Conservation (phyloP, 2,329 filamentous ascomycete genomes). For the Venturia carpophila region DNA sequence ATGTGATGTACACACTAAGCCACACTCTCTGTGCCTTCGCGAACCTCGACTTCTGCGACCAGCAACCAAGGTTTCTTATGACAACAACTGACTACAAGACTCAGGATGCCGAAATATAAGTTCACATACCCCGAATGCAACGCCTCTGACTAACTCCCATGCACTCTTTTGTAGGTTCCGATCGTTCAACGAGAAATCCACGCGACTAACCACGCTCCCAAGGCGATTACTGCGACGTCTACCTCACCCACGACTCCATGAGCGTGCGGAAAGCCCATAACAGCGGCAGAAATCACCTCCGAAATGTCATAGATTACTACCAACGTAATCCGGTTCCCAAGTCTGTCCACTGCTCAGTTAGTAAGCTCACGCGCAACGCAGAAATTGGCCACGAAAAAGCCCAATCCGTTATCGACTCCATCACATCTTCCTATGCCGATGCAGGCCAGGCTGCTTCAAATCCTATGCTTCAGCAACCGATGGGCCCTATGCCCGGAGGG, state of each 20-base stretch:
- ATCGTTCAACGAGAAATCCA: conserved; percentile 2
- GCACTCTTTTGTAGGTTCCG: conserved; percentile 16
- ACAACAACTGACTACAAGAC: background rate
- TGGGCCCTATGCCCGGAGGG: conserved; percentile 34
- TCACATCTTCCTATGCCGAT: conserved; percentile 89
- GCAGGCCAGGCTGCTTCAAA: conserved; percentile 84
- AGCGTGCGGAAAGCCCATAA: conserved; percentile 99
- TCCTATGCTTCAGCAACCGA: conserved; percentile 58
- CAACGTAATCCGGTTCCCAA: conserved; percentile 55
- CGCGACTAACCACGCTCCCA: background rate
- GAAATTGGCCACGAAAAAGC: conserved; percentile 98
- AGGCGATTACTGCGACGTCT: conserved; percentile 98
- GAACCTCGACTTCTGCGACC: background rate
- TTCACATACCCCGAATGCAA: conserved; percentile 24
- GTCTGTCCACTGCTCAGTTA: background rate
- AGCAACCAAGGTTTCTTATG: background rate
- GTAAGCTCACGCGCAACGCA: conserved; percentile 30
- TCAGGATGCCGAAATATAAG: conserved; percentile 84
- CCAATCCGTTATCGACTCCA: conserved; percentile 95
- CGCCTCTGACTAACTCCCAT: conserved; percentile 22
- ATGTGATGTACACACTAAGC: too few species aligned
- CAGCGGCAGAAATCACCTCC: conserved; percentile 87
- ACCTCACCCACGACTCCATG: conserved; percentile 99
- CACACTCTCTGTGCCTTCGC: background rate
- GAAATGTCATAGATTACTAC: conserved; percentile 98